Conservation (phyloP, 1,139 yeast genomes). For the Yamadazyma songkhlaensis region DNA sequence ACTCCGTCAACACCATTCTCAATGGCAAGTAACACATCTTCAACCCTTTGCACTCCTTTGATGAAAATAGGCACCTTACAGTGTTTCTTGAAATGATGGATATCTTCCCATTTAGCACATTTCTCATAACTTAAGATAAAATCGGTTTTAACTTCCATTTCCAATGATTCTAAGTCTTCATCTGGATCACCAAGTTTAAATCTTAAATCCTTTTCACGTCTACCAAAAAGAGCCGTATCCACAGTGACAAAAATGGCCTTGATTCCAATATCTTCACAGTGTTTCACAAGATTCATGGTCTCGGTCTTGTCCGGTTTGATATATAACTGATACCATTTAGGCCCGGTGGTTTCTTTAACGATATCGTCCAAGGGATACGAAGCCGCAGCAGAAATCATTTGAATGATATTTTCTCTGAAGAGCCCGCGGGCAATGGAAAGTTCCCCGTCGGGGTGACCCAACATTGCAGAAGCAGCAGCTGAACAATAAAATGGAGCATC, state of each 20-base stretch:
- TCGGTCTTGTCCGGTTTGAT: constrained; percentile 34
- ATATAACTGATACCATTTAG: constrained; percentile 44
- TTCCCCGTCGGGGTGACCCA: constrained; percentile 59
- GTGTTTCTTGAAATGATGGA: constrained; percentile 16
- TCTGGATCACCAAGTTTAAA: constrained; percentile 14
- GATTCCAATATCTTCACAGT: constrained; percentile 21
- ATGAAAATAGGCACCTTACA: constrained; percentile 37
- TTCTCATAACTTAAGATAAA: constrained; percentile 10
- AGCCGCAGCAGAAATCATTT: constrained; percentile 57
- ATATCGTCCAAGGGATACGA: constrained; percentile 58
- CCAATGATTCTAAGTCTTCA: constrained; percentile 45
- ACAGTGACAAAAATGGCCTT: constrained; percentile 28
- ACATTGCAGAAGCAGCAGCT: constrained; percentile 55
- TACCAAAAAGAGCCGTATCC: constrained; percentile 24
- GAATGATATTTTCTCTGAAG: constrained; percentile 42
- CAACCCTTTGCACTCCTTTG: constrained; percentile 52
- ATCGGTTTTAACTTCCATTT: constrained; percentile 11
- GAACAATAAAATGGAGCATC: constrained; percentile 56
- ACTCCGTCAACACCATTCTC: constrained; percentile 47
- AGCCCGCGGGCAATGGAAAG: constrained; percentile 49
- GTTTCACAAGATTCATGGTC: constrained; percentile 17
- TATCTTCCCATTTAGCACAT: constrained; percentile 20
- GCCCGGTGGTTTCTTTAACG: constrained; percentile 24
- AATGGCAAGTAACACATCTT: constrained; percentile 49
- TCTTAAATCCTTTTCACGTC: constrained; percentile 24